Percentiles rank a stretch among this genome's conserved stretches.
These are phyloP conservation scores for Solanum bulbocastanum DNA, from an alignment of 257 asterid genomes.

Conservation along the genomic window DNA sequence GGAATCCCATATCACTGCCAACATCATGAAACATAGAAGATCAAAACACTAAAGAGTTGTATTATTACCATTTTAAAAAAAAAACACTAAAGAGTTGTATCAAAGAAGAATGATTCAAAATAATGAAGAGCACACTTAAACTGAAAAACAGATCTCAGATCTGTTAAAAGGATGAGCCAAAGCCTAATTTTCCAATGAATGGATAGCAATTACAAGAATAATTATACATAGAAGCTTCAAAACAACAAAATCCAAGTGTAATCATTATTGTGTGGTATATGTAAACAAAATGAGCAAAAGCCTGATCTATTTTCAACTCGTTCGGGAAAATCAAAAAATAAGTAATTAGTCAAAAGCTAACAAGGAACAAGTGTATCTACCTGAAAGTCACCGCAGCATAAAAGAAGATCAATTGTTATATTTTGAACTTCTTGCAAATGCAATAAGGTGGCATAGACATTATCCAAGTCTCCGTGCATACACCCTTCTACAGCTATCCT, in stretches of 20 bases:
- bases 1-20: background rate
- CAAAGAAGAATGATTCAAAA: background rate
- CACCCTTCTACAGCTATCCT: slow-evolving; percentile 96
- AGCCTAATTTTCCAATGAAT: background rate
- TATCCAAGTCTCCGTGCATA: slow-evolving; percentile 95
- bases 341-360: background rate
- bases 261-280: background rate
- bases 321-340: background rate
- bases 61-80: background rate
- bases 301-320: background rate
- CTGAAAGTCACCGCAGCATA: slow-evolving; percentile 98
- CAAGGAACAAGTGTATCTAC: slow-evolving; percentile 19
- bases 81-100: background rate
- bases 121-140: background rate
- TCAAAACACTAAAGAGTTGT: background rate
- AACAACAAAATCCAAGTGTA: background rate
- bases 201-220: background rate
- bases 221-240: background rate
- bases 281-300: background rate
- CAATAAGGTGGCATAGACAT: slow-evolving; percentile 66
- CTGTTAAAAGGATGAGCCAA: background rate
- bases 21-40: background rate
- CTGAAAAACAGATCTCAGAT: background rate
- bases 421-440: slow-evolving; percentile 71
- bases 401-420: slow-evolving; percentile 71